Percentiles rank a stretch among this genome's conserved stretches.
These are phyloP conservation scores for Clitopilus hobsonii DNA, from an alignment of 768 basidiomycete genomes.

Conservation along the genomic window DNA sequence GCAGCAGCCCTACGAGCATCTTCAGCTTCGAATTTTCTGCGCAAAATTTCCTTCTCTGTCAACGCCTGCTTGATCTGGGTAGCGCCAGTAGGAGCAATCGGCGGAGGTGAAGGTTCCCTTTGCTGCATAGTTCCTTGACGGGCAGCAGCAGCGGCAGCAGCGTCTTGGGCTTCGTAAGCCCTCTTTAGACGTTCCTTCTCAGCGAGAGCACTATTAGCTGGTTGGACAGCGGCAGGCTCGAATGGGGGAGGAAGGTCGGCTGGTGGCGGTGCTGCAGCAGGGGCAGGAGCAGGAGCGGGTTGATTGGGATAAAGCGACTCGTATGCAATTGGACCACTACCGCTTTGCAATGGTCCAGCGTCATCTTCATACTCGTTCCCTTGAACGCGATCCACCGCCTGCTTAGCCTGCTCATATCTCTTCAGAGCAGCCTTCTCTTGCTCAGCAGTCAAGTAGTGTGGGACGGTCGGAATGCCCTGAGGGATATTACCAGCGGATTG, in stretches of 20 bases:
- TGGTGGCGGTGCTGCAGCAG: conserved; percentile 15
- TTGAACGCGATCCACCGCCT: conserved; percentile 63
- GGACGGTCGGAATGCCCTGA: conserved; percentile 16
- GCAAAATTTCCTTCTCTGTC: conserved; percentile 55
- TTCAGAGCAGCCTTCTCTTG: conserved; percentile 71
- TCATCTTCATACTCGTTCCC: conserved; percentile 19
- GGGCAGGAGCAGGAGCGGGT: conserved; percentile 13
- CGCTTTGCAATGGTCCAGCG: conserved; percentile 9
- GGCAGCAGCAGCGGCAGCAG: conserved; percentile 36
- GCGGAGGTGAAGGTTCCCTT: conserved; percentile 15
- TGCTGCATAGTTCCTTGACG: not conserved
- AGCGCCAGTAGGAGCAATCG: conserved; percentile 17
- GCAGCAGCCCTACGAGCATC: conserved; percentile 26
- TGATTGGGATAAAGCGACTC: conserved; percentile 52
- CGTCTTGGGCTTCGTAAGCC: conserved; percentile 65
- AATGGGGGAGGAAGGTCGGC: conserved; percentile 50
- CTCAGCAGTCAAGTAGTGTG: conserved; percentile 58
- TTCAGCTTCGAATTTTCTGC: conserved; percentile 51
- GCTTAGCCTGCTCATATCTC: conserved; percentile 67
- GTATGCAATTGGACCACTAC: conserved; percentile 49
- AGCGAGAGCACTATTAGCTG: conserved; percentile 23
- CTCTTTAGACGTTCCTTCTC: conserved; percentile 72
- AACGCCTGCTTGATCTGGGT: conserved; percentile 19
- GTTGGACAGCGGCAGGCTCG: conserved; percentile 34
- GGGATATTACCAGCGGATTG: conserved; percentile 4